Conservation (phyloP, 306 rosid species). For the Ormosia semicastrata region DNA sequence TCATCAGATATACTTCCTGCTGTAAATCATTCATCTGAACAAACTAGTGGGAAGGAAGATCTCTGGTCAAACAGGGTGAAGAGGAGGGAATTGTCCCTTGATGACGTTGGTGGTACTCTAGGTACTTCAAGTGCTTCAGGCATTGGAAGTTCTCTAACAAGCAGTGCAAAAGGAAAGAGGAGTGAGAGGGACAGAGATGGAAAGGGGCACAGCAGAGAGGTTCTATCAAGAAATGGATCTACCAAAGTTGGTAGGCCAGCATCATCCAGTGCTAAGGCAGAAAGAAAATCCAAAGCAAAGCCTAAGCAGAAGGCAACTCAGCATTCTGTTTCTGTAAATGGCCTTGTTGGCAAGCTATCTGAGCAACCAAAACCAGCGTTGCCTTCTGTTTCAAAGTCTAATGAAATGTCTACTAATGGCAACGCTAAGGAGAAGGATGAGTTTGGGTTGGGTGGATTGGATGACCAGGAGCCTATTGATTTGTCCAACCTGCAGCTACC, state of each 20-base stretch:
- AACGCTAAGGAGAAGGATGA: conserved; percentile 67
- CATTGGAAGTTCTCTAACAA: conserved; percentile 72
- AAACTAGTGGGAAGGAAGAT: conserved; percentile 69
- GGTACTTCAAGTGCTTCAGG: conserved; percentile 56
- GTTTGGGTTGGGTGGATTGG: conserved; percentile 63
- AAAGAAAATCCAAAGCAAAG: conserved; percentile 91
- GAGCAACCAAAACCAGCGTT: conserved; percentile 73
- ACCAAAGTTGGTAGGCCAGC: conserved; percentile 84
- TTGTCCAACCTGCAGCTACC: conserved; percentile 87
- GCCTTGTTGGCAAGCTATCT: conserved; percentile 77
- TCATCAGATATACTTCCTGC: conserved; percentile 64
- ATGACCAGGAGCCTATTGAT: conserved; percentile 76
- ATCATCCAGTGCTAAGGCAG: conserved; percentile 72
- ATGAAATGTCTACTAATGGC: conserved; percentile 47
- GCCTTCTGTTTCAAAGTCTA: conserved; percentile 69
- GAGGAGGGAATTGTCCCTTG: conserved; percentile 93
- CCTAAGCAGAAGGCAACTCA: conserved; percentile 94
- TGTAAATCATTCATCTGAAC: conserved; percentile 59
- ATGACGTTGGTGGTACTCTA: conserved; percentile 71
- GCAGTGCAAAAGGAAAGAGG: conserved; percentile 96
- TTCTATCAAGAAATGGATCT: conserved; percentile 80
- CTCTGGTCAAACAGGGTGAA: conserved; percentile 86
- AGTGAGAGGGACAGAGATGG: conserved; percentile 99
- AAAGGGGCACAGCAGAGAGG: conserved; percentile 88
- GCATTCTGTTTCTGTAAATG: conserved; percentile 93